Conservation (phyloP, 768 basidiomycete species). For the Dendrothele bispora region DNA sequence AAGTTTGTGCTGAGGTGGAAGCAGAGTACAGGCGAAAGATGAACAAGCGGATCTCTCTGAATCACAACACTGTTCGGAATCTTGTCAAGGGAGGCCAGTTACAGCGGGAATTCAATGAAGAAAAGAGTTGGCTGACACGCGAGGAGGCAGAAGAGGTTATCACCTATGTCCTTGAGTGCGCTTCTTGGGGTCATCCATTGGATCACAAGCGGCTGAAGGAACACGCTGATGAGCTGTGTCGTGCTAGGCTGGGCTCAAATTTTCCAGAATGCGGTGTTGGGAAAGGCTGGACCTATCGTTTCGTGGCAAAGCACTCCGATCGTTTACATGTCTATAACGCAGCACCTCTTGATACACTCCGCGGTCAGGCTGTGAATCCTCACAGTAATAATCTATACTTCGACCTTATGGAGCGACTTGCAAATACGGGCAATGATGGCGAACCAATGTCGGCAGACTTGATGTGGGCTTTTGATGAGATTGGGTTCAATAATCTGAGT, state of each 20-base stretch:
- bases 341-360: constrained; percentile 30
- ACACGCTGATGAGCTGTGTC: constrained; percentile 29
- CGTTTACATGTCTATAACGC: constrained; percentile 27
- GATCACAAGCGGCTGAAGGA: constrained; percentile 30
- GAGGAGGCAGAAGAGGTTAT: constrained; percentile 31
- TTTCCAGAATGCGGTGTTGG: constrained; percentile 34
- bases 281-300: constrained; percentile 33
- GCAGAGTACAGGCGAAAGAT: no score
- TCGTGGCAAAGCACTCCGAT: constrained; percentile 27
- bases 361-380: constrained; percentile 36
- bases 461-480: constrained; percentile 4
- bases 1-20: no score
- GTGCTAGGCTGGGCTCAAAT: constrained; percentile 22
- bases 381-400: constrained; percentile 32
- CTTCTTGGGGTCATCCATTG: constrained; percentile 32
- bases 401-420: constrained; percentile 25
- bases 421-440: constrained; percentile 10
- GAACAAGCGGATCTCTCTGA: no score
- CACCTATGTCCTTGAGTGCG: constrained; percentile 23
- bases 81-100: no score
- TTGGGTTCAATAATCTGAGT: background rate
- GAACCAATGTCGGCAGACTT: background rate
- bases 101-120: no score
- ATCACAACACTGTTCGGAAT: no score
- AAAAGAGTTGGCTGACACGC: constrained; percentile 26